phyloP scores from a whole-genome alignment of 352 stramenopile species.

The Globisporangium iwayamae region DNA sequence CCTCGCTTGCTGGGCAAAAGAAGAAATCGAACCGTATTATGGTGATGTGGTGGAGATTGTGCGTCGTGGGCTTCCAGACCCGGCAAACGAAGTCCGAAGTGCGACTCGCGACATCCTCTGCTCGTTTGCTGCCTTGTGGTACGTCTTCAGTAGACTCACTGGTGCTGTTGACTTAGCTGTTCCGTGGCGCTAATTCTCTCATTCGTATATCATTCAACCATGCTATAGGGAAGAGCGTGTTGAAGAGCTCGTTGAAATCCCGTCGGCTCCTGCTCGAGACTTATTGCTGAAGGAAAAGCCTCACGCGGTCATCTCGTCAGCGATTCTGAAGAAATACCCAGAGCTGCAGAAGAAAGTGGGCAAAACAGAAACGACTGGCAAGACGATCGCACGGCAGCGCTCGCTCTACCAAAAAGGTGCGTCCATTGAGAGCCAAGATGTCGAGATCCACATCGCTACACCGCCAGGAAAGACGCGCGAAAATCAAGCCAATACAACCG shows the following conservation, averaged over 20 bases:
- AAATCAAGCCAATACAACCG: background rate
- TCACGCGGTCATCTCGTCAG: slow-evolving; percentile 33
- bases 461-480: slow-evolving; percentile 18
- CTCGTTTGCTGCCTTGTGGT: slow-evolving; percentile 49
- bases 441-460: slow-evolving; percentile 33
- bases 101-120: slow-evolving; percentile 44
- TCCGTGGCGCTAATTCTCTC: background rate
- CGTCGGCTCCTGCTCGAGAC: slow-evolving; percentile 29
- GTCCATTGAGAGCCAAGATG: slow-evolving; percentile 19
- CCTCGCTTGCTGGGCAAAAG: slow-evolving; percentile 48
- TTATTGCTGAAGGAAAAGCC: slow-evolving; percentile 50
- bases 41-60: slow-evolving; percentile 54
- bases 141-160: background rate
- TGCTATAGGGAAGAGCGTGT: slow-evolving; percentile 41
- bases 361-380: slow-evolving; percentile 1
- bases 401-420: slow-evolving; percentile 24
- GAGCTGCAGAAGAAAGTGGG: slow-evolving; percentile 23
- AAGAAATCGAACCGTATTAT: slow-evolving; percentile 41
- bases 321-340: slow-evolving; percentile 38
- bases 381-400: slow-evolving; percentile 20
- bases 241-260: slow-evolving; percentile 45
- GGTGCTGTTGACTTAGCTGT: background rate
- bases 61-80: slow-evolving; percentile 39
- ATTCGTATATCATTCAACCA: background rate
- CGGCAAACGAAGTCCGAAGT: slow-evolving; percentile 36